These are phyloP conservation scores for Trichoderma simmonsii DNA, from an alignment of 2,329 filamentous ascomycete species.

Conservation along the genomic window DNA sequence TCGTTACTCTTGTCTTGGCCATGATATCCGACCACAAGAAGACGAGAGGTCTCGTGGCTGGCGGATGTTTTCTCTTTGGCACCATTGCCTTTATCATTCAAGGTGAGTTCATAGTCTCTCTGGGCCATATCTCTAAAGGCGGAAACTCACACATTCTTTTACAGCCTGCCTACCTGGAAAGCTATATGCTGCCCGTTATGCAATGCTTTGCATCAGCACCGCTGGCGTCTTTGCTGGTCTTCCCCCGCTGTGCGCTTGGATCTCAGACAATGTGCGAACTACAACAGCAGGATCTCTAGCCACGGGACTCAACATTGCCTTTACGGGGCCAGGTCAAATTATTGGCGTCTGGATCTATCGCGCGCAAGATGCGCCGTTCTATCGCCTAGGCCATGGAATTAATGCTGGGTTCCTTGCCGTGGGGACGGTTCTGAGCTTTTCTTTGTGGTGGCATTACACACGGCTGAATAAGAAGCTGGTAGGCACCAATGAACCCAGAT, in stretches of 20 bases:
- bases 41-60: not conserved
- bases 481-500: not conserved
- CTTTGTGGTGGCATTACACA: not conserved
- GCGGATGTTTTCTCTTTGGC: not conserved
- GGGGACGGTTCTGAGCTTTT: not conserved
- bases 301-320: not conserved
- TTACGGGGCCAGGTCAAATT: not conserved
- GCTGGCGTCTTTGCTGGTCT: conserved; percentile 2
- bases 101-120: not conserved
- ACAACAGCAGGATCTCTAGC: not conserved
- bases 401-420: not conserved
- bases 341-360: conserved; percentile 7
- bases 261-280: not conserved
- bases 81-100: conserved; percentile 7
- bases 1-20: not conserved
- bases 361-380: not conserved
- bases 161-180: not conserved
- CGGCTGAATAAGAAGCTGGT: not conserved
- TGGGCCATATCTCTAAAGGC: fast-evolving
- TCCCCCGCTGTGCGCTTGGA: not conserved
- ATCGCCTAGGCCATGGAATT: not conserved
- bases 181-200: not conserved
- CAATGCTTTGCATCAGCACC: conserved; percentile 5
- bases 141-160: not conserved
- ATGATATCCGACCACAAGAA: not conserved